Percentiles rank a stretch among this genome's conserved stretches.
Conservation (phyloP, 78 protist species). For the Anaeramoeba flamelloides region DNA sequence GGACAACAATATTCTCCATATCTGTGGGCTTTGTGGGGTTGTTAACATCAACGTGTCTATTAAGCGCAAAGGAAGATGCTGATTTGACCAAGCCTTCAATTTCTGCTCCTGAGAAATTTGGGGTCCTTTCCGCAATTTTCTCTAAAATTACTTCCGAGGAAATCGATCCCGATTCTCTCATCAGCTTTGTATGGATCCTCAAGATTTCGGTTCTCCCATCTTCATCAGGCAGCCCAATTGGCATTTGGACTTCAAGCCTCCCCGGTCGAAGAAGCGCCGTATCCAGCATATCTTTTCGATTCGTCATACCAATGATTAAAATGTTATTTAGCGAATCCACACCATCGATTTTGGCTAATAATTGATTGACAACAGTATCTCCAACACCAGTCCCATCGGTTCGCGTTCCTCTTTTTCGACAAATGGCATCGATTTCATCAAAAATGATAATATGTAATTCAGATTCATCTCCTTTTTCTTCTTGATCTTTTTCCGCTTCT, state of each 20-base stretch:
- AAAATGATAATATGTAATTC: conserved; percentile 90
- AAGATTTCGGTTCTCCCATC: conserved; percentile 13
- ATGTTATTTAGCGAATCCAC: conserved; percentile 91
- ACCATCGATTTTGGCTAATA: conserved; percentile 93
- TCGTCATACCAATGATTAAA: conserved; percentile 96
- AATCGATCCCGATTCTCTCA: conserved; percentile 18
- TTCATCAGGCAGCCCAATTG: conserved; percentile 5
- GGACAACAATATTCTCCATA: conserved; percentile 17
- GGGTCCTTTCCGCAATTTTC: conserved; percentile 57
- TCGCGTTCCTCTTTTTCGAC: conserved; percentile 54
- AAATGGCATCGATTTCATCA: conserved; percentile 95
- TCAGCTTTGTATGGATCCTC: conserved; percentile 6
- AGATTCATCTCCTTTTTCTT: conserved; percentile 62
- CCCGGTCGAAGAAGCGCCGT: conserved; percentile 93
- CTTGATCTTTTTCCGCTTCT: conserved; percentile 60
- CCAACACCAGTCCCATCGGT: conserved; percentile 21
- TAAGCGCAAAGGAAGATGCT: conserved; percentile 66
- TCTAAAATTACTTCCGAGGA: conserved; percentile 54
- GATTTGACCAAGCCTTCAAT: conserved; percentile 45
- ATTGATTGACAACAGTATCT: conserved; percentile 94
- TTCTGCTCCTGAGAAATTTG: conserved; percentile 64
- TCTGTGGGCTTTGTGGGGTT: conserved; percentile 28
- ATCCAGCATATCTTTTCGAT: conserved; percentile 88
- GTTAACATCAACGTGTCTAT: conserved; percentile 46
- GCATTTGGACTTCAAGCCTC: conserved; percentile 70